Evolutionary conservation across 495 filamentous ascomycete genomes (phyloP), one percentile per base, ranked within the genome.

Genomic region (Margaritispora aquatica): DNA sequence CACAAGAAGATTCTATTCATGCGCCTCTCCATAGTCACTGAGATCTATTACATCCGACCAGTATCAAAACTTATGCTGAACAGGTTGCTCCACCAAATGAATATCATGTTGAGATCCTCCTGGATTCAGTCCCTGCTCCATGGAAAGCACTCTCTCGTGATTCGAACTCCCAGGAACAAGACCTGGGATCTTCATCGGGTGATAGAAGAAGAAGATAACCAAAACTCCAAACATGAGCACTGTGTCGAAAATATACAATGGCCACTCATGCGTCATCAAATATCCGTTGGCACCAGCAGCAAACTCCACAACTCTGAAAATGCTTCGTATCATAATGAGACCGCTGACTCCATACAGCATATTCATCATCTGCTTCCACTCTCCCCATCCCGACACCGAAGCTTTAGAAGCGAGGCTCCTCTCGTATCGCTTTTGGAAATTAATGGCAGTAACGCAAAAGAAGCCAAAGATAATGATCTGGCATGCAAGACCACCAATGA

Each of bases 301-400:
- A 57, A 84, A 90, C 71, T 89, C 87, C 13, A 85, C 70, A 21
- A 84, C 73, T 19, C 87, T 75, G 62, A 87, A 80, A 4, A 88
- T 57, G 8, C 74, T 81, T 7, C 88, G 78, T 1, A 88, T 63
- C 54, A 89, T 60, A 58, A 90, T 87, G 9, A 88, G 68, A 1
- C 63, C 66, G 53, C 75, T 79, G 4, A 73, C 73, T 3, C 26
- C 54, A 65, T 87, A 88, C 3, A 88, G 74, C 27, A 78, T 69
- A 21, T 68, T 52, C 53, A 88, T 65, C 52, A 80, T 73, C 24
- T 71, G 72, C 57, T 68, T 61, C 86, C 86, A 89, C 3, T 31
- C 11, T 21, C 13, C 20, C 26, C 36, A 66, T 52, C 82, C 72
- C 0, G 68, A 64, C 62, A 65, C 44, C 13, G 41, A 89, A 0